Conservation (phyloP, 2,329 filamentous ascomycete genomes). For the Diaporthe ampelina region DNA sequence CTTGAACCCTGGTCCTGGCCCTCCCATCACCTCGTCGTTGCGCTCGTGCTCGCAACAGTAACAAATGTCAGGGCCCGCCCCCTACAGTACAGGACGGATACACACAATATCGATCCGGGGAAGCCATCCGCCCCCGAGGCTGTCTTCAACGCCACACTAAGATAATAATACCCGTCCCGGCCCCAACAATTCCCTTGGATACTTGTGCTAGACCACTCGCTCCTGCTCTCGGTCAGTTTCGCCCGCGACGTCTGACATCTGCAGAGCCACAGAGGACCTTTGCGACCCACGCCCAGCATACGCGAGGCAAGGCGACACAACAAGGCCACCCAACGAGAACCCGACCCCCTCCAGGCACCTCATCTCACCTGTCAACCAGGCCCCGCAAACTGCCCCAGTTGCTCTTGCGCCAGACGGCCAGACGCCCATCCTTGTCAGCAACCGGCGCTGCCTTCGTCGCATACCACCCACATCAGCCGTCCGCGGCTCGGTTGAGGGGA, state of each 20-base stretch:
- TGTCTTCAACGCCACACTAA: slow-evolving; percentile 19
- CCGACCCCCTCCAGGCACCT: too few relatives aligned
- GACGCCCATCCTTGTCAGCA: slow-evolving; percentile 22
- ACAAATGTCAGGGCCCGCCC: background rate
- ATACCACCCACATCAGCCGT: slow-evolving; percentile 20
- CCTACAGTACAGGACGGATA: background rate
- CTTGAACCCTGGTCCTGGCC: slow-evolving; percentile 17
- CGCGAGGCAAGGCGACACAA: too few relatives aligned
- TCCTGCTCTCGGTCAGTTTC: background rate
- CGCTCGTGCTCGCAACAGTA: slow-evolving; percentile 8
- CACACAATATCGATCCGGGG: slow-evolving; percentile 1
- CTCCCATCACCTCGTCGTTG: background rate
- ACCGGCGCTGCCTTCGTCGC: slow-evolving; percentile 6
- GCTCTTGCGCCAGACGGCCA: too few relatives aligned
- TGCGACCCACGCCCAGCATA: slow-evolving; percentile 11
- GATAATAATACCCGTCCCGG: slow-evolving; percentile 4
- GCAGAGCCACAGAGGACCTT: background rate
- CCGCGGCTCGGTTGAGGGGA: slow-evolving; percentile 14
- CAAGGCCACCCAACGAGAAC: too few relatives aligned
- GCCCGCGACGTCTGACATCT: too few relatives aligned
- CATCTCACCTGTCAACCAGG: too few relatives aligned
- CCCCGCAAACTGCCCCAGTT: too few relatives aligned
- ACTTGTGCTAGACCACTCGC: background rate
- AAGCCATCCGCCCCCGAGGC: slow-evolving; percentile 9
- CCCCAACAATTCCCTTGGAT: slow-evolving; percentile 4